A percentile compares a stretch with the other conserved stretches of the same genome.
These are phyloP conservation scores for Pseudogymnoascus sp. DNA, from an alignment of 2,329 filamentous ascomycete species.

Conservation along the genomic window DNA sequence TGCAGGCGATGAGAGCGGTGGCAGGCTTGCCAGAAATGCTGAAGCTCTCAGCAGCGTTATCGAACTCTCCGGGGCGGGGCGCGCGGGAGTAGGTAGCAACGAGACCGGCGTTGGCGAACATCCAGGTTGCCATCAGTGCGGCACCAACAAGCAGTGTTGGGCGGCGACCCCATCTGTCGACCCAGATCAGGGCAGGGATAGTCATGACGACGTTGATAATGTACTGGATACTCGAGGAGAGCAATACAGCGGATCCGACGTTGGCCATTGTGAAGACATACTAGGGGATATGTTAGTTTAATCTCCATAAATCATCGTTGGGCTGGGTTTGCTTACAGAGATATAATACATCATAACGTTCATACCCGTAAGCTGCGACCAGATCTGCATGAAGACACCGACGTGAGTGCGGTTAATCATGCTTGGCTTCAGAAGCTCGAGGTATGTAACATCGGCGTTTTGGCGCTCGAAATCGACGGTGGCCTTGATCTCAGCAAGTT, in stretches of 20 bases:
- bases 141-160: constrained; percentile 58
- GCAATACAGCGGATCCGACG: constrained; percentile 46
- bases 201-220: constrained; percentile 78
- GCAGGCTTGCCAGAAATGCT: constrained; percentile 41
- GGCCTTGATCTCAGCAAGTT: constrained; percentile 66
- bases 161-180: constrained; percentile 71
- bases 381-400: constrained; percentile 66
- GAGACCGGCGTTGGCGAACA: constrained; percentile 40
- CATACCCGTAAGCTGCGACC: constrained; percentile 71
- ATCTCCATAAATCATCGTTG: too few species aligned
- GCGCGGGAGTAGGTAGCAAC: constrained; percentile 37
- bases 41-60: constrained; percentile 39
- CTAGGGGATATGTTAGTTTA: too few species aligned
- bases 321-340: constrained; percentile 21
- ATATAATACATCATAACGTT: constrained; percentile 70
- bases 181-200: constrained; percentile 64
- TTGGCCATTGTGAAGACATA: constrained; percentile 61
- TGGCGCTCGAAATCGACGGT: constrained; percentile 66
- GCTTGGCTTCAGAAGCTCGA: constrained; percentile 64
- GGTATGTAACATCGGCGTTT: constrained; percentile 61
- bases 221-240: constrained; percentile 65
- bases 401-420: constrained; percentile 69
- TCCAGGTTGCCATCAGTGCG: constrained; percentile 38
- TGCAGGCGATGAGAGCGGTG: constrained; percentile 56
- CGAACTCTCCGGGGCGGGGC: constrained; percentile 31